phyloP scores from a whole-genome alignment of 192 early-diverging fungal species.

The Coemansia sp. region DNA sequence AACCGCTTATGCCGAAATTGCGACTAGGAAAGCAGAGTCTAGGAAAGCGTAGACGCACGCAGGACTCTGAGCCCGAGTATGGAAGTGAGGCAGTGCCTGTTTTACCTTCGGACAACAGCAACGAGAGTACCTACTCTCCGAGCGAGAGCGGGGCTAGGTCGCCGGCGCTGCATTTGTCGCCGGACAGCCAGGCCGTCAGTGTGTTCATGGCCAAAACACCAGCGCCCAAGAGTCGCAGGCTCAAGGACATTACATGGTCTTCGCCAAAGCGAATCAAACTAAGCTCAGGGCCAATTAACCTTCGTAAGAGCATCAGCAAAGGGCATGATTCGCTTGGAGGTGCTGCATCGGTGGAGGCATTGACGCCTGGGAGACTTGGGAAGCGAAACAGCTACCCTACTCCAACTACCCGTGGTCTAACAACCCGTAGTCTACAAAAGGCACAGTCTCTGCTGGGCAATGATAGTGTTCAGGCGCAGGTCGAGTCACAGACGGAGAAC shows the following conservation, averaged over 20 bases:
- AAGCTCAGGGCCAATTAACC: background rate
- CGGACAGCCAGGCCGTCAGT: background rate
- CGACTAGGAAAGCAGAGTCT: background rate
- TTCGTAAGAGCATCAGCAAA: background rate
- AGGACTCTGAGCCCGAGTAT: conserved; percentile 18
- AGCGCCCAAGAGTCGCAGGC: background rate
- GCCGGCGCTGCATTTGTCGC: background rate
- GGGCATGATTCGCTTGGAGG: background rate
- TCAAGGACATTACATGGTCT: conserved; percentile 15
- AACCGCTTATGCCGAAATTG: background rate
- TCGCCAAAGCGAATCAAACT: conserved; percentile 46
- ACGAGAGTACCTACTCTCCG: background rate
- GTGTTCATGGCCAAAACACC: background rate
- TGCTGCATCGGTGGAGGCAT: background rate
- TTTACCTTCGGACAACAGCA: background rate
- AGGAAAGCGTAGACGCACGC: conserved; percentile 47
- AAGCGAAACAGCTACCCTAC: background rate
- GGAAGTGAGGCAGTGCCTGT: conserved; percentile 27
- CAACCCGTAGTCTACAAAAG: background rate
- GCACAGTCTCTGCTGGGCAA: background rate
- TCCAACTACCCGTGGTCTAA: background rate
- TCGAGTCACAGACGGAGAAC: background rate
- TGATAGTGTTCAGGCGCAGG: background rate
- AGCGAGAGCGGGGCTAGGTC: background rate
- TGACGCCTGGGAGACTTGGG: background rate